phyloP scores from a whole-genome alignment of 169 alveolate genomes.

The Babesia divergens region DNA sequence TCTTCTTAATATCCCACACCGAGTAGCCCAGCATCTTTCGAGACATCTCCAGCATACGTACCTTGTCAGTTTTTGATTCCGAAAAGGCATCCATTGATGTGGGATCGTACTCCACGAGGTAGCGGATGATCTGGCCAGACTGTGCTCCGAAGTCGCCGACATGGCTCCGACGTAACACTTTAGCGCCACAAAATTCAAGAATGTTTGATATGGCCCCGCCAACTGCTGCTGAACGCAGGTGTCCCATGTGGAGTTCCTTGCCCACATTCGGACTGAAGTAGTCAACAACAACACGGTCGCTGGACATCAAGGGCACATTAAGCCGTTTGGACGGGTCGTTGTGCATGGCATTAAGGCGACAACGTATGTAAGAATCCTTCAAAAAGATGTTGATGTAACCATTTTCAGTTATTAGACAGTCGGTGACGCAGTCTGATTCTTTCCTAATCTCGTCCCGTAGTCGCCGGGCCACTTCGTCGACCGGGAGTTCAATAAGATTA shows the following conservation, averaged over 20 bases:
- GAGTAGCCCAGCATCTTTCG: conserved; percentile 3
- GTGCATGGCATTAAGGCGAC: conserved; percentile 6
- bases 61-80: background rate
- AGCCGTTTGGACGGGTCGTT: conserved; percentile 1
- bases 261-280: conserved; percentile 74
- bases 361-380: conserved; percentile 15
- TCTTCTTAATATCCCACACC: background rate
- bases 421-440: conserved; percentile 23
- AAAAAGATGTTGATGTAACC: conserved; percentile 23
- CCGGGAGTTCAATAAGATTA: background rate
- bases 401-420: conserved; percentile 19
- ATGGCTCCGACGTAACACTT: conserved; percentile 66
- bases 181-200: conserved; percentile 51
- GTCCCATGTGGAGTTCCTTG: conserved; percentile 75
- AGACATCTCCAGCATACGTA: background rate
- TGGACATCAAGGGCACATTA: conserved; percentile 30
- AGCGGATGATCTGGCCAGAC: conserved; percentile 47
- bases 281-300: conserved; percentile 57
- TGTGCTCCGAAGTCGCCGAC: conserved; percentile 73
- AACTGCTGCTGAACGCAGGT: conserved; percentile 68
- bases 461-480: conserved; percentile 23
- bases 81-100: conserved; percentile 31
- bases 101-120: conserved; percentile 64
- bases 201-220: conserved; percentile 70
- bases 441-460: conserved; percentile 47